Conservation (phyloP, 2,329 filamentous ascomycete species). For the Sclerotinia trifoliorum region DNA sequence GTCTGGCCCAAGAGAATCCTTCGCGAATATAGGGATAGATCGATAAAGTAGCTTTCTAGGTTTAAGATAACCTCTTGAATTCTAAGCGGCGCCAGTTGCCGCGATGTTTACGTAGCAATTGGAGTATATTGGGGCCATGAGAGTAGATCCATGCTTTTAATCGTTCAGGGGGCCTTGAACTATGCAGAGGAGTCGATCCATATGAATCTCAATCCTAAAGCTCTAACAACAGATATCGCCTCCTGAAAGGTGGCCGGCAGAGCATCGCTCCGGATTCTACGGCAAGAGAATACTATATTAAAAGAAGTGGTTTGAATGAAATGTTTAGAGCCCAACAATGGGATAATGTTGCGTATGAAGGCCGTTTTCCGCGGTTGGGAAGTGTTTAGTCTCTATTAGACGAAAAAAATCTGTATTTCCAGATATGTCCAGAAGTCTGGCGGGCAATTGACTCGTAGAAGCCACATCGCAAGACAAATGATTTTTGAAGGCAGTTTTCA, state of each 20-base stretch:
- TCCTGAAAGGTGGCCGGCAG: not conserved
- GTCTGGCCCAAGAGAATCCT: not conserved
- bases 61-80: not conserved
- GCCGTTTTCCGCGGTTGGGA: not conserved
- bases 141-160: not conserved
- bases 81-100: not conserved
- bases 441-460: not conserved
- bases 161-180: not conserved
- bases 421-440: not conserved
- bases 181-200: conserved; percentile 4
- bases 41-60: not conserved
- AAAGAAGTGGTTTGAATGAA: not conserved
- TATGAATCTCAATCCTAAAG: not conserved
- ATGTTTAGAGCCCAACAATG: not conserved
- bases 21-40: not conserved
- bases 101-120: not conserved
- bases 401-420: too few species aligned
- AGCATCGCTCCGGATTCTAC: not conserved
- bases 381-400: not conserved
- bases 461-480: not conserved
- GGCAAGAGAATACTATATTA: not conserved
- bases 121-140: not conserved
- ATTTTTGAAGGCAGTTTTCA: not conserved
- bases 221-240: not conserved
- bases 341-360: not conserved